A percentile compares a stretch with the other conserved stretches of the same genome.
Evolutionary conservation across 352 stramenopile species (phyloP).

Genomic region (Elongisporangium prolatum): DNA sequence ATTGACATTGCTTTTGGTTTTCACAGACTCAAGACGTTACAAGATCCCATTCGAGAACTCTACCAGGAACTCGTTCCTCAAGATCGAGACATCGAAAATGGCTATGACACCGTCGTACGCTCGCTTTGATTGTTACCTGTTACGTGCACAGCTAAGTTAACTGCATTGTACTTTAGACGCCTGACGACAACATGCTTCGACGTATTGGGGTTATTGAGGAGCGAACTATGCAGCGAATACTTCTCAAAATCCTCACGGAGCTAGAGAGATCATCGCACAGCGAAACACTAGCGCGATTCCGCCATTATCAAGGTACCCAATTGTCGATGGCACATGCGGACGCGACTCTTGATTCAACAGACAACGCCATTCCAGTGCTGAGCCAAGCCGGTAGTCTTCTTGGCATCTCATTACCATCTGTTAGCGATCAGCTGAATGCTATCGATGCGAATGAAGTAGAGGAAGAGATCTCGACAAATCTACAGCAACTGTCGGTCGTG

Average conservation of each 20-base stretch:
- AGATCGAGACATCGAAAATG: constrained; percentile 24
- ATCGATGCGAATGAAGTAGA: background rate
- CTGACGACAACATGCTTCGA: constrained; percentile 36
- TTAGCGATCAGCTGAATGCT: background rate
- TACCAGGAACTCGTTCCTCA: constrained; percentile 44
- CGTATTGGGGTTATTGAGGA: constrained; percentile 57
- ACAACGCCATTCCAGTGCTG: background rate
- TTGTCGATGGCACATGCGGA: background rate
- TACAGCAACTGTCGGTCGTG: background rate
- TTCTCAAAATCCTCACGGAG: constrained; percentile 52
- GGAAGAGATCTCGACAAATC: background rate
- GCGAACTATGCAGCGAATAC: constrained; percentile 58
- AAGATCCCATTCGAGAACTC: constrained; percentile 49
- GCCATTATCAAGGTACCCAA: constrained; percentile 36
- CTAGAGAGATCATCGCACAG: constrained; percentile 21
- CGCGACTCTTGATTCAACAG: background rate
- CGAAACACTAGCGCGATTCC: constrained; percentile 43
- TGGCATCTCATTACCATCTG: background rate
- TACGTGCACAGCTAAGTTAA: background rate
- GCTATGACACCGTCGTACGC: constrained; percentile 35
- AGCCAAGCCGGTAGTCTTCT: background rate
- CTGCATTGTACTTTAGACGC: constrained; percentile 17
- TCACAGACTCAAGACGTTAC: constrained; percentile 40
- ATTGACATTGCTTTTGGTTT: background rate
- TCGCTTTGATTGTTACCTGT: background rate